These are phyloP conservation scores for Ogataea nitratoaversa DNA, from an alignment of 805 yeast species.

Conservation along the genomic window DNA sequence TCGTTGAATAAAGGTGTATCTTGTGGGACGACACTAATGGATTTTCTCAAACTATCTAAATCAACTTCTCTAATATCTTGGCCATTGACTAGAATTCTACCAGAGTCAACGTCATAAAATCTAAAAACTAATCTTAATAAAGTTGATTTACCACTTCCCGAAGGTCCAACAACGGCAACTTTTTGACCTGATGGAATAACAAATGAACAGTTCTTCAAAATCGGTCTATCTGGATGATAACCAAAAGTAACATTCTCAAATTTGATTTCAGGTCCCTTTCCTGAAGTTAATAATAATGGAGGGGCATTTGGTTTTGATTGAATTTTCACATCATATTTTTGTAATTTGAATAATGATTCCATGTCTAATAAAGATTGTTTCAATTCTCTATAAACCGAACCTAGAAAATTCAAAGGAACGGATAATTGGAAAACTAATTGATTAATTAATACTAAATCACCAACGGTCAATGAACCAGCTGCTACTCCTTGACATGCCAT, in stretches of 20 bases:
- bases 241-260: conserved; percentile 94
- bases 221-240: conserved; percentile 84
- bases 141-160: conserved; percentile 95
- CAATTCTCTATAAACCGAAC: conserved; percentile 92
- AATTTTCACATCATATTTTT: conserved; percentile 66
- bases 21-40: conserved; percentile 93
- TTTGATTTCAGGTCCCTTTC: conserved; percentile 66
- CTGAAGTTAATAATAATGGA: conserved; percentile 44
- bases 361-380: conserved; percentile 91
- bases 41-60: conserved; percentile 65
- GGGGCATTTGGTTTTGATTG: conserved; percentile 59
- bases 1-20: conserved; percentile 96
- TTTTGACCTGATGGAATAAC: conserved; percentile 86
- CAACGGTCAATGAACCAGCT: conserved; percentile 77
- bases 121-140: conserved; percentile 78
- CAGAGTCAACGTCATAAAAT: conserved; percentile 78
- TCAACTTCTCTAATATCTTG: conserved; percentile 77
- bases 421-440: conserved; percentile 94
- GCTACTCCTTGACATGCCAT: conserved; percentile 96
- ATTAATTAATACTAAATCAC: conserved; percentile 90
- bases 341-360: conserved; percentile 90
- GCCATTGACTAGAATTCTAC: conserved; percentile 81
- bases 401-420: conserved; percentile 90
- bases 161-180: conserved; percentile 94
- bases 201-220: conserved; percentile 74